Evolutionary conservation across 495 filamentous ascomycete genomes (phyloP).

Genomic region (Tetracladium setigerum): DNA sequence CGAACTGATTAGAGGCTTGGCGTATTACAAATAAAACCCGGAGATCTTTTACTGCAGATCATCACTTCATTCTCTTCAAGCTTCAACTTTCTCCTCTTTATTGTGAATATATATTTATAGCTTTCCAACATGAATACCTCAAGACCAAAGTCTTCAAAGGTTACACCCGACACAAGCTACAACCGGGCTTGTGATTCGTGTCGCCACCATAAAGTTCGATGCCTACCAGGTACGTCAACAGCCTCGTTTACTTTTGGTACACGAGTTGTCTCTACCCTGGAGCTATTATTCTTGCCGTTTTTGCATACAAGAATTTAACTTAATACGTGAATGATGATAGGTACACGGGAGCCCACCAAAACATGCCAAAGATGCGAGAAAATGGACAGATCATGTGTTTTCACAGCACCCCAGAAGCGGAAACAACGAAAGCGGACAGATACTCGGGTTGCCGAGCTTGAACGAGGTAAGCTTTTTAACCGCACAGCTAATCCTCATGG

Average conservation of each 20-base stretch:
- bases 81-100: too few species aligned
- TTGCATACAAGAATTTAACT: constrained; percentile 51
- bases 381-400: constrained; percentile 65
- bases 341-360: background rate
- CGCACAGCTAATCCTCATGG: background rate
- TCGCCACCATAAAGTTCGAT: constrained; percentile 78
- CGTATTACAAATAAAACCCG: too few species aligned
- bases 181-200: constrained; percentile 80
- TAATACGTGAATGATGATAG: background rate
- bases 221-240: constrained; percentile 49
- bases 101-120: too few species aligned
- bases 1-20: too few species aligned
- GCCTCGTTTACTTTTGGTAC: constrained; percentile 16
- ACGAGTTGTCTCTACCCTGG: background rate
- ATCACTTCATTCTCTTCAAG: too few species aligned
- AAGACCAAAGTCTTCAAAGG: background rate
- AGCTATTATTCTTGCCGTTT: constrained; percentile 27
- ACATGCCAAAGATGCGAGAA: constrained; percentile 63
- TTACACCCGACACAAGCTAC: background rate
- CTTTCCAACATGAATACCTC: background rate
- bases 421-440: constrained; percentile 92
- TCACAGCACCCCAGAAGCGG: constrained; percentile 64
- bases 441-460: constrained; percentile 81
- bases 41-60: too few species aligned
- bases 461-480: constrained; percentile 33